phyloP scores from a whole-genome alignment of 1,284 basidiomycete species.

The Schizopora paradoxa region DNA sequence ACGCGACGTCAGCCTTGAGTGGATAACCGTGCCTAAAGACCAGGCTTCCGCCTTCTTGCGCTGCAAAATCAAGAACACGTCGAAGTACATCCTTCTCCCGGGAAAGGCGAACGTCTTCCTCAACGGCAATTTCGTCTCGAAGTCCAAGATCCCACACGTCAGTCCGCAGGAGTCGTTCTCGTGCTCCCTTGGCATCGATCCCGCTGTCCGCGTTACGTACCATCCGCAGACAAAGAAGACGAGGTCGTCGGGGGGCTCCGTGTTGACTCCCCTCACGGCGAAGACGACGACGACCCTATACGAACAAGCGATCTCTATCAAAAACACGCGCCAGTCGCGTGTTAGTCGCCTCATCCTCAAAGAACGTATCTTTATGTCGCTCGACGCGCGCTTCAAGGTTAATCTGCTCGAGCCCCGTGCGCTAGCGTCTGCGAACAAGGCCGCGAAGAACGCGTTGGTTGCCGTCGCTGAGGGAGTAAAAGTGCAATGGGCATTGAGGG shows the following conservation, averaged over 20 bases:
- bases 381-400: conserved; percentile 21
- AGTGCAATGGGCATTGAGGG: conserved; percentile 11
- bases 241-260: conserved; percentile 10
- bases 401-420: conserved; percentile 17
- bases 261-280: conserved; percentile 9
- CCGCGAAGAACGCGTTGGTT: background rate
- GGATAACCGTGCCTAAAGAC: conserved; percentile 17
- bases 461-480: conserved; percentile 7
- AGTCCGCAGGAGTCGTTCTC: conserved; percentile 22
- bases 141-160: conserved; percentile 20
- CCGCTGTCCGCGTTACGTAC: conserved; percentile 21
- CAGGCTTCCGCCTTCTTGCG: conserved; percentile 8
- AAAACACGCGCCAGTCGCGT: conserved; percentile 18
- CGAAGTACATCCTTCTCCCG: conserved; percentile 20
- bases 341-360: conserved; percentile 18
- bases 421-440: background rate
- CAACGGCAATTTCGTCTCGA: conserved; percentile 24
- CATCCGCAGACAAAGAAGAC: conserved; percentile 20
- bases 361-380: conserved; percentile 22
- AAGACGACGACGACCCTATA: conserved; percentile 15
- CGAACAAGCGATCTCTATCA: conserved; percentile 20
- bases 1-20: conserved; percentile 9
- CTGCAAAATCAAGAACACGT: conserved; percentile 19
- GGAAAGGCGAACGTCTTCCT: conserved; percentile 23
- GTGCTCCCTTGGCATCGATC: conserved; percentile 21